These are phyloP conservation scores for Chaetomium strumarium DNA, from an alignment of 2,329 filamentous ascomycete species.

Conservation along the genomic window DNA sequence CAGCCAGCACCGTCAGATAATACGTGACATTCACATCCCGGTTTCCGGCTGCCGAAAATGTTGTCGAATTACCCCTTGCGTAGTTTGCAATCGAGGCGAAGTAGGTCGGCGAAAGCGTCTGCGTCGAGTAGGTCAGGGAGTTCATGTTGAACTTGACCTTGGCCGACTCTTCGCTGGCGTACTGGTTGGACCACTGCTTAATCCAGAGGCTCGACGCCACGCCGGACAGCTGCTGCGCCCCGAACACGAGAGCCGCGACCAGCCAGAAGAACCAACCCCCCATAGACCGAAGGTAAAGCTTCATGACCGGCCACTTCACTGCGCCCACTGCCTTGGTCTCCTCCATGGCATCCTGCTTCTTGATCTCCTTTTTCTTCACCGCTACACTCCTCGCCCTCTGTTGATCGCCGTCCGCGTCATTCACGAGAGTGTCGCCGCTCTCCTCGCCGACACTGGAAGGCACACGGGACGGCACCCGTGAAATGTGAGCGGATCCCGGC, in stretches of 20 bases:
- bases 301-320: constrained; percentile 81
- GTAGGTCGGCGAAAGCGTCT: constrained; percentile 34
- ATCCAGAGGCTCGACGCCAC: constrained; percentile 95
- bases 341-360: constrained; percentile 51
- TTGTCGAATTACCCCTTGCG: constrained; percentile 33
- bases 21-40: constrained; percentile 72
- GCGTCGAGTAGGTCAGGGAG: constrained; percentile 32
- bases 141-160: constrained; percentile 31
- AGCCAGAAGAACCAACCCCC: constrained; percentile 97
- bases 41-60: constrained; percentile 30
- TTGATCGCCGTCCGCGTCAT: constrained; percentile 45
- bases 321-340: constrained; percentile 81
- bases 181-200: constrained; percentile 88
- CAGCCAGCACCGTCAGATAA: constrained; percentile 76
- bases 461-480: constrained; percentile 69
- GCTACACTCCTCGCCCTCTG: constrained; percentile 42
- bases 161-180: constrained; percentile 44
- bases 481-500: constrained; percentile 63
- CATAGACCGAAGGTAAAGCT: constrained; percentile 84
- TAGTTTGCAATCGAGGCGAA: constrained; percentile 37
- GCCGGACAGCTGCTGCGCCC: constrained; percentile 74
- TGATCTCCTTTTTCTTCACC: constrained; percentile 41
- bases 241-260: constrained; percentile 67
- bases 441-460: constrained; percentile 69
- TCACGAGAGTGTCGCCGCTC: constrained; percentile 48